Conservation (phyloP, 306 rosid species). For the Notholithocarpus densiflorus region DNA sequence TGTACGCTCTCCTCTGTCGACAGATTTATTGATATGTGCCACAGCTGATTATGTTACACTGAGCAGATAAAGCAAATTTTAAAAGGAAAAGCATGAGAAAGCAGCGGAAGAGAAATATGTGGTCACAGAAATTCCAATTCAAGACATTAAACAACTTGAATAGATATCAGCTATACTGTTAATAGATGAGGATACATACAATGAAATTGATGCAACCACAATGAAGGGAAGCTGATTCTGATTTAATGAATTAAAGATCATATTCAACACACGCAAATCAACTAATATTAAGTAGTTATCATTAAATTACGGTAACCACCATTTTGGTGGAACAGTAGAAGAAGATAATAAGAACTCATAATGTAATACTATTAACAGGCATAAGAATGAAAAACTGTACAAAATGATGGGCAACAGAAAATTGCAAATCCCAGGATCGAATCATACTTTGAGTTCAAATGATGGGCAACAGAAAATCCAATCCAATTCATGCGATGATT, state of each 20-base stretch:
- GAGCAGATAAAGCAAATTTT: neutral
- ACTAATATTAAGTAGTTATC: neutral
- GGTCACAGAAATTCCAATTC: neutral
- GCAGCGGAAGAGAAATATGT: neutral
- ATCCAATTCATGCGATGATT: slow-evolving; percentile 99
- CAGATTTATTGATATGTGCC: neutral
- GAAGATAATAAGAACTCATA: neutral
- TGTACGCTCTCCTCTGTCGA: neutral
- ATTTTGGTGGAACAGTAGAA: neutral
- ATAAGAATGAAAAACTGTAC: neutral
- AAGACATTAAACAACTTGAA: neutral
- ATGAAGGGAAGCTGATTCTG: neutral
- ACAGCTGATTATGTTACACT: neutral
- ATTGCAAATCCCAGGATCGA: slow-evolving; percentile 8
- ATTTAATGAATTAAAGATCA: neutral
- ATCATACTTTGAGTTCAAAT: slow-evolving; percentile 82
- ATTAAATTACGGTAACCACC: neutral
- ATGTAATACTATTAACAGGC: neutral
- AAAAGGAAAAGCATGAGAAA: neutral
- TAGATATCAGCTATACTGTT: neutral
- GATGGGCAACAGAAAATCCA: slow-evolving; percentile 93
- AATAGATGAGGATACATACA: neutral
- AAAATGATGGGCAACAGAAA: neutral
- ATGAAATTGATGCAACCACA: neutral
- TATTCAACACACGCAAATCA: neutral